Conservation (phyloP, 306 rosid genomes). For the Urtica urens region DNA sequence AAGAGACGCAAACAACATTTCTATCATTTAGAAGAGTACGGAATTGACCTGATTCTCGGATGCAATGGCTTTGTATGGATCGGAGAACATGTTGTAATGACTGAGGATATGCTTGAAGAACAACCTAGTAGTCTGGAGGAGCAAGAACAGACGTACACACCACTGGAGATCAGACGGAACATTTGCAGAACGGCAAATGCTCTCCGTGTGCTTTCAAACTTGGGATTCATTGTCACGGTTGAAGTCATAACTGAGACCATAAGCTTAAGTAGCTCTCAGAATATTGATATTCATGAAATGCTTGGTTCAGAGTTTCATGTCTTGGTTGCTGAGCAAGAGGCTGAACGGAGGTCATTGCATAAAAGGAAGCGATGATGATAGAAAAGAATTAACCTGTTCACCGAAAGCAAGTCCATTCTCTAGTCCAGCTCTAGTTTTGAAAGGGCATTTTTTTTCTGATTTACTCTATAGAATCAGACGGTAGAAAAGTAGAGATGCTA, state of each 20-base stretch:
- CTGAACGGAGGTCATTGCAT: slow-evolving; percentile 46
- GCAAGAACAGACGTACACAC: slow-evolving; percentile 40
- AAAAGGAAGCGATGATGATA: slow-evolving; percentile 38
- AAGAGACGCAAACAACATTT: slow-evolving; percentile 90
- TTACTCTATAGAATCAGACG: too few species aligned
- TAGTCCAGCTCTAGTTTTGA: too few species aligned
- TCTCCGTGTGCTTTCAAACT: slow-evolving; percentile 40
- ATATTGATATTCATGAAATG: slow-evolving; percentile 61
- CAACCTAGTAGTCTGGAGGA: slow-evolving; percentile 36
- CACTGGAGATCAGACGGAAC: slow-evolving; percentile 48
- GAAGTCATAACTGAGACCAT: slow-evolving; percentile 55
- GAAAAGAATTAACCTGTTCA: too few species aligned
- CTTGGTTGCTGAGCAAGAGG: slow-evolving; percentile 74
- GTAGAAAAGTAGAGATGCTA: too few species aligned
- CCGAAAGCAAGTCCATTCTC: too few species aligned
- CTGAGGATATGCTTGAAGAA: slow-evolving; percentile 50
- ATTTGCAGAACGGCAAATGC: slow-evolving; percentile 82
- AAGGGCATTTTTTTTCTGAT: too few species aligned
- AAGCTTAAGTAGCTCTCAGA: slow-evolving; percentile 43
- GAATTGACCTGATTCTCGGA: slow-evolving; percentile 70
- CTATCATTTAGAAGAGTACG: slow-evolving; percentile 63
- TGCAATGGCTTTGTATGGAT: slow-evolving; percentile 87
- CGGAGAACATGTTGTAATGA: slow-evolving; percentile 62
- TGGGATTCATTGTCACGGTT: slow-evolving; percentile 51
- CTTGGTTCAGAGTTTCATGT: slow-evolving; percentile 78